These are phyloP conservation scores for Croton laevigatus DNA, from an alignment of 441 rosid genomes.

Conservation along the genomic window DNA sequence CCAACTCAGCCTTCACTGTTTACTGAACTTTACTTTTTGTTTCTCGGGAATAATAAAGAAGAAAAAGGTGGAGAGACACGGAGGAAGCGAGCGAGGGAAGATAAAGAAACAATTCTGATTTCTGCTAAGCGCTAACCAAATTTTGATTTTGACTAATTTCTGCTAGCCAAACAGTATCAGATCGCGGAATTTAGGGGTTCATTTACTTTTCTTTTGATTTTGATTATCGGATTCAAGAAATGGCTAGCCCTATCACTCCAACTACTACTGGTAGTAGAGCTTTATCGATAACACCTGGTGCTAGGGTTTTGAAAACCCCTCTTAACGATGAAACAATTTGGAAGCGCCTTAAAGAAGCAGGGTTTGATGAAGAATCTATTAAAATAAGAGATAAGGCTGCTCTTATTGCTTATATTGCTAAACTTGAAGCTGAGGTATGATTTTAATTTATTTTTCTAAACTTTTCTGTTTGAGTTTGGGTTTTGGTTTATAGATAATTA, in stretches of 20 bases:
- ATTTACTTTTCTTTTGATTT: slow-evolving; percentile 16
- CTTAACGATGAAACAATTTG: slow-evolving; percentile 38
- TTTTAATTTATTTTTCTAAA: background rate
- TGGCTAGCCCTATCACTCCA: slow-evolving; percentile 26
- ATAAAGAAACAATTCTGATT: no score
- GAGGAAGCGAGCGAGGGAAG: slow-evolving; percentile 1
- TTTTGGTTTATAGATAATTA: background rate
- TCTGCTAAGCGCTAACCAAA: background rate
- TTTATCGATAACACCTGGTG: slow-evolving; percentile 25
- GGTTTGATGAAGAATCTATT: slow-evolving; percentile 29
- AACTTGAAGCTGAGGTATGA: slow-evolving; percentile 85
- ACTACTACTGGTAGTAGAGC: slow-evolving; percentile 13
- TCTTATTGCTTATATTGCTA: slow-evolving; percentile 77
- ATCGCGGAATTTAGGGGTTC: slow-evolving; percentile 46
- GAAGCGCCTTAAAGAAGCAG: slow-evolving; percentile 38
- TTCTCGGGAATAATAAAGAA: background rate
- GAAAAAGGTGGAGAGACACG: background rate
- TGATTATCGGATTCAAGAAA: background rate
- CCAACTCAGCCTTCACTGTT: slow-evolving; percentile 1
- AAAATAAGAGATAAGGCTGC: slow-evolving; percentile 35
- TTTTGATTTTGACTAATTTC: background rate
- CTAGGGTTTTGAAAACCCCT: slow-evolving; percentile 21
- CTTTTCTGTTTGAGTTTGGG: background rate
- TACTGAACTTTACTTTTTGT: background rate
- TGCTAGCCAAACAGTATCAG: background rate